phyloP scores from a whole-genome alignment of 2,329 filamentous ascomycete species.

The Pseudogymnoascus sp. region DNA sequence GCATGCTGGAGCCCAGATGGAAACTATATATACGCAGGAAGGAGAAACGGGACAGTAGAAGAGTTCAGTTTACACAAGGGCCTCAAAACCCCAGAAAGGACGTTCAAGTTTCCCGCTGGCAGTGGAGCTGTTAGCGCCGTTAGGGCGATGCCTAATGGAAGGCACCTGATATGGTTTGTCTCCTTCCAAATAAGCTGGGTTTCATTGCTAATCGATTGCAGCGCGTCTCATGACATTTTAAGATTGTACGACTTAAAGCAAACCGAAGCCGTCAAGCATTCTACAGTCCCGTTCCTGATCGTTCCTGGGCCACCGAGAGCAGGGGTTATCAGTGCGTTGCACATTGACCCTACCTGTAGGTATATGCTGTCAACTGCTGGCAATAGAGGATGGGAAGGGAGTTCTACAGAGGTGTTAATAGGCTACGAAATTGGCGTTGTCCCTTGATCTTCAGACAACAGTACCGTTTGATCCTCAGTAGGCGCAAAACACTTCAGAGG shows the following conservation, averaged over 20 bases:
- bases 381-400: conserved; percentile 91
- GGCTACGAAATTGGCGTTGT: conserved; percentile 72
- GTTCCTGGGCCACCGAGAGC: conserved; percentile 77
- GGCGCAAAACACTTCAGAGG: neutral
- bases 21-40: conserved; percentile 87
- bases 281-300: conserved; percentile 88
- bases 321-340: conserved; percentile 78
- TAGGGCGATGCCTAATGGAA: conserved; percentile 82
- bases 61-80: conserved; percentile 84
- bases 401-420: conserved; percentile 78
- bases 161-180: conserved; percentile 75
- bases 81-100: conserved; percentile 64
- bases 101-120: conserved; percentile 80
- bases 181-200: neutral
- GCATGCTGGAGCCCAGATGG: conserved; percentile 95
- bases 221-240: conserved; percentile 87
- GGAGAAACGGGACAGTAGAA: conserved; percentile 87
- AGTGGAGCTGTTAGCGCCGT: conserved; percentile 86
- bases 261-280: conserved; percentile 55
- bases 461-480: neutral
- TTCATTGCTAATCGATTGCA: conserved; percentile 29
- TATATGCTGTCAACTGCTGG: conserved; percentile 92
- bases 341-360: conserved; percentile 76
- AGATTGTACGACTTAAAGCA: conserved; percentile 81
- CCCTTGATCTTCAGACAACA: neutral